Evolutionary conservation across 345 rosid species (phyloP), one percentile per base, ranked within the genome.

Genomic region (Toxicodendron radicans): DNA sequence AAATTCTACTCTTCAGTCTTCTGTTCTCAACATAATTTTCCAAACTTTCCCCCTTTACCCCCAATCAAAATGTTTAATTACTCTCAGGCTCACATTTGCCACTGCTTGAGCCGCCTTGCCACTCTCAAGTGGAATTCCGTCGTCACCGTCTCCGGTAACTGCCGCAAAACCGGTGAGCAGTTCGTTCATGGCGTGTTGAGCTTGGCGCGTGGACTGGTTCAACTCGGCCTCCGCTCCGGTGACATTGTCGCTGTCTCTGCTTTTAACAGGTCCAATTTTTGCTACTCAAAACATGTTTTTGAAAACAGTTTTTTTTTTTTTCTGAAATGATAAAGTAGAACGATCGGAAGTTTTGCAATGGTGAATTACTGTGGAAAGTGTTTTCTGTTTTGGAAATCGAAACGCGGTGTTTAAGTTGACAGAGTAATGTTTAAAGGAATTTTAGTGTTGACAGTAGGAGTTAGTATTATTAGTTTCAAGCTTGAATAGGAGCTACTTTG

Each of bases 181-280:
- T 87, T 91, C 61, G 90, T 89, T 14, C 82, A 73, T 6, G 82
- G 60, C 14, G 87, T 90, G 27, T 33, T 85, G 17, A 58, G 79
- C 32, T 88, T 91, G 46, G 92, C 97, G 43, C 66, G 49, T 17
- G 87, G 79, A 33, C 80, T 93, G 65, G 68, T 70, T 68, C 74
- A 81, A 51, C 85, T 87, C 14, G 97, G 95, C 60, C 60, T 94
- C 35, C 72, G 64, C 7, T 81, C 75, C 43, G 92, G 95, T 0
- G 89, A 89, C 58, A 84, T 91, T 59, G 92, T 94, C 49, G 87
- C 91, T 24, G 80, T 91, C 59, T 84, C 91, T 64, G 90, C 95
- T 52, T 84, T 85, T 24, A 94, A 90, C 87, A 90, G 97, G 98
- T 93, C 62, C 70, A 1, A 49, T 49, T 49, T 49, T 49, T 2